Evolutionary conservation across 306 rosid genomes (phyloP).

Genomic region (Lotus japonicus): DNA sequence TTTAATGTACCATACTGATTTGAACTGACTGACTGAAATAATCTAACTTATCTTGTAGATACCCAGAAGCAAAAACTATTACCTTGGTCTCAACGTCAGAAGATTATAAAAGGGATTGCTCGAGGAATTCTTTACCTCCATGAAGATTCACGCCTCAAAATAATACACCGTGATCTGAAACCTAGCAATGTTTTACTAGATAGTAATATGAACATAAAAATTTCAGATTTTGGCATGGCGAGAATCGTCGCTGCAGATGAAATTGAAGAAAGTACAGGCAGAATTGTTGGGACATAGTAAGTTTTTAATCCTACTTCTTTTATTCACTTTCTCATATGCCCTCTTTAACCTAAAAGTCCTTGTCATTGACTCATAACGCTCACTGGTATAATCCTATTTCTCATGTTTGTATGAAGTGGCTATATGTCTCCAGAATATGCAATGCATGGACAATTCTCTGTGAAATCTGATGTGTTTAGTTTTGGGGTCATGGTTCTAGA

Average conservation of each 20-base stretch:
- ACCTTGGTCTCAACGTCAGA: conserved; percentile 26
- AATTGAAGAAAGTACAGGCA: conserved; percentile 13
- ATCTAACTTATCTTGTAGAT: conserved; percentile 7
- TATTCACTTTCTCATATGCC: not conserved
- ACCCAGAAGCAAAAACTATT: not conserved
- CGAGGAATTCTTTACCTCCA: conserved; percentile 33
- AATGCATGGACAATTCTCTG: conserved; percentile 33
- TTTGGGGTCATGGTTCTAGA: conserved; percentile 33
- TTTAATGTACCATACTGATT: not conserved
- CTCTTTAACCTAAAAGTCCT: not conserved
- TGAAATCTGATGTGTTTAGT: conserved; percentile 32
- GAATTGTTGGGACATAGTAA: conserved; percentile 40
- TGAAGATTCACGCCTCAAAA: conserved; percentile 33
- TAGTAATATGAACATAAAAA: conserved; percentile 29
- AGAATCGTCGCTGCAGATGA: conserved; percentile 21
- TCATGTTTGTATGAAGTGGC: conserved; percentile 19
- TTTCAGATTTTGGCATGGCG: conserved; percentile 44
- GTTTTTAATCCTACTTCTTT: not conserved
- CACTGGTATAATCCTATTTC: not conserved
- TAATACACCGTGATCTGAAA: conserved; percentile 44
- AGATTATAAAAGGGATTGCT: conserved; percentile 29
- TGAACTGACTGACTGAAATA: not conserved
- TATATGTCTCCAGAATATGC: conserved; percentile 40
- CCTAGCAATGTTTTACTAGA: conserved; percentile 35
- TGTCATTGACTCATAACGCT: not conserved